Base-by-base conservation (phyloP, 2,329 filamentous ascomycete genomes). In the Leptographium lundbergii region DNA sequence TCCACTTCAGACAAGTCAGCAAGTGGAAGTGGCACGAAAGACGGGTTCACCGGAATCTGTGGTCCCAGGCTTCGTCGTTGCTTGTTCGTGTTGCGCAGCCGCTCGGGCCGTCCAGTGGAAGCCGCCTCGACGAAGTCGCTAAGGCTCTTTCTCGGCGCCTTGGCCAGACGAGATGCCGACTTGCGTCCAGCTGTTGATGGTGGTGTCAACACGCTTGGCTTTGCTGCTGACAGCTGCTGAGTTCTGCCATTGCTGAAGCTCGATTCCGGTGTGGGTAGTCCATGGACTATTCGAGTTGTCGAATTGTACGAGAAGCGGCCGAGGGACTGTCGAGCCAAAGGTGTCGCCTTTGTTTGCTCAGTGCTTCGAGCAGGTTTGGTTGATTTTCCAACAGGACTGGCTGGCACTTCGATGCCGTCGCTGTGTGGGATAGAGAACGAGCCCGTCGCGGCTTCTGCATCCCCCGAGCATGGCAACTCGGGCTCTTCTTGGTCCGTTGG, bases 1-100 rank as follows among this genome's bases (percentile, higher is more conserved):
- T 77, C 77, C 4, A 82, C 72, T 64, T 83, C 80, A 9, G 71
- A 71, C 29, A 81, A 61, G 62, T 82, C 77, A 2, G 80, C 79
- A 59, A 74, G 78, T 1, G 81, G 80, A 10, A 83, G 69, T 0
- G 80, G 78, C 6, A 83, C 73, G 64, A 80, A 79, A 0, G 79
- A 72, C 3, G 81, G 77, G 62, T 84, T 80, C 45, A 79, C 68
- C 1, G 76, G 73, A 9, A 42, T 22, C 32, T 56, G 32, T 47
- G 57, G 51, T 7, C 17, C 48, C 24, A 63, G 56, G 14, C 61
- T 63, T 2, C 59, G 55, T 4, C 61, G 66, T 13, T 63, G 62
- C 48, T 65, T 67, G 2, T 63, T 60, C 10, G 61, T 9, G 7
- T 19, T 22, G 19, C 22, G 17, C 51, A 36, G 51, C 22, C 48